A percentile compares a stretch with the other conserved stretches of the same genome.
phyloP scores from a whole-genome alignment of 148 eudicot species.

The Cornus controversa region DNA sequence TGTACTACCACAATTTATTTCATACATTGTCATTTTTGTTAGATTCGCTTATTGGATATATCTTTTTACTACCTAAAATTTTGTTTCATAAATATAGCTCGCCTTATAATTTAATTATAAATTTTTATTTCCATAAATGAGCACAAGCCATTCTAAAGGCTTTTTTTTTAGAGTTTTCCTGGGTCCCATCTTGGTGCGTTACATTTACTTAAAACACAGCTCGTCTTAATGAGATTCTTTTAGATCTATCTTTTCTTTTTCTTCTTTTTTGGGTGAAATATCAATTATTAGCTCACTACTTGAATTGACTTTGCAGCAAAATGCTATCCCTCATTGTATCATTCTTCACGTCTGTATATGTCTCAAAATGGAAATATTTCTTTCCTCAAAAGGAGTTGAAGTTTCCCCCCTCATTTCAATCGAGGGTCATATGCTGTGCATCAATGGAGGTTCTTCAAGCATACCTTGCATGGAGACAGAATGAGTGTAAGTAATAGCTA shows the following conservation, averaged over 20 bases:
- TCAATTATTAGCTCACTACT: constrained; percentile 2
- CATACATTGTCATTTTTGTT: too few relatives aligned
- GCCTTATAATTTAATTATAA: too few relatives aligned
- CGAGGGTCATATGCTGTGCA: constrained; percentile 62
- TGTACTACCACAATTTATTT: too few relatives aligned
- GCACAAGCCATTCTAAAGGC: not conserved
- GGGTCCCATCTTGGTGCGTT: not conserved
- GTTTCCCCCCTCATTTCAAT: constrained; percentile 66
- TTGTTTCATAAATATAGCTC: too few relatives aligned
- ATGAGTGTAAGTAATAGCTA: constrained; percentile 53
- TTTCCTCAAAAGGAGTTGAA: constrained; percentile 61
- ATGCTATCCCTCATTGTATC: constrained; percentile 74
- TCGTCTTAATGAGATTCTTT: not conserved
- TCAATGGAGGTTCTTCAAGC: constrained; percentile 71
- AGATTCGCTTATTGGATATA: too few relatives aligned
- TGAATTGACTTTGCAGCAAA: constrained; percentile 62
- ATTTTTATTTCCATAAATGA: too few relatives aligned
- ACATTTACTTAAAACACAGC: not conserved
- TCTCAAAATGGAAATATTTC: constrained; percentile 68
- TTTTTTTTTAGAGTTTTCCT: not conserved
- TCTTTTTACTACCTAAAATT: too few relatives aligned
- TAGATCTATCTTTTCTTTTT: not conserved
- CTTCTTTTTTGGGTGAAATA: constrained; percentile 11
- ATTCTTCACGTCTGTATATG: constrained; percentile 66
- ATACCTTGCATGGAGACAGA: constrained; percentile 86